Conservation (phyloP, 192 early-diverging fungal species). For the Linnemannia hyalina region DNA sequence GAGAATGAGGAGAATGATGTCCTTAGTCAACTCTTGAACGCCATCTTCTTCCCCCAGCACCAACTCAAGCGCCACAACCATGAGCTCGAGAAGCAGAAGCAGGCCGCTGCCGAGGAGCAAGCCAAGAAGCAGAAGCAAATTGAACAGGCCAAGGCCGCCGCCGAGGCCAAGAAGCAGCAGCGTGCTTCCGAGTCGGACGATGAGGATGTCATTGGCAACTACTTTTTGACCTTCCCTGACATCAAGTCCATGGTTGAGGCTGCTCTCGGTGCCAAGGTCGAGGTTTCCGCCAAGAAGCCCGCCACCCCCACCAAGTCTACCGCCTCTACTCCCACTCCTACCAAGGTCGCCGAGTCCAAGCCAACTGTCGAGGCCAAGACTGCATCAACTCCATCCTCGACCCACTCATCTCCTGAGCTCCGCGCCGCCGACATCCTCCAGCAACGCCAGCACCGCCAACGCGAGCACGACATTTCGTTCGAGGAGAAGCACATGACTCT, state of each 20-base stretch:
- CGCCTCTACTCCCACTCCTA: neutral
- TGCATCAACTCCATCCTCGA: conserved; percentile 17
- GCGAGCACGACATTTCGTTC: conserved; percentile 15
- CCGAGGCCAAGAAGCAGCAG: conserved; percentile 4
- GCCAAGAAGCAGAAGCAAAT: too few species aligned
- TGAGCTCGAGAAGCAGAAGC: conserved; percentile 12
- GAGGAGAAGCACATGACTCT: conserved; percentile 41
- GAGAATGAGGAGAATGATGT: conserved; percentile 16
- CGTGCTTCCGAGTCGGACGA: conserved; percentile 1
- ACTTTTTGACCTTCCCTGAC: conserved; percentile 41
- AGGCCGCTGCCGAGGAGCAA: neutral
- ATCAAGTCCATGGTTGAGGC: conserved; percentile 49
- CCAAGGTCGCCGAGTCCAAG: neutral
- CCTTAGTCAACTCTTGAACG: conserved; percentile 22
- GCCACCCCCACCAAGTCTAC: neutral
- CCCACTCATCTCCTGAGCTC: conserved; percentile 46
- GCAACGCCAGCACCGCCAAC: conserved; percentile 25
- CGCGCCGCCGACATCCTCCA: conserved; percentile 41
- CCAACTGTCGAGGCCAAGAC: neutral
- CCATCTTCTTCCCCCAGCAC: conserved; percentile 48
- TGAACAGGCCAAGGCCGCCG: neutral
- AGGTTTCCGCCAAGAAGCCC: neutral
- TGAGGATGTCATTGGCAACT: conserved; percentile 17
- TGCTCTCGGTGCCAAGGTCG: conserved; percentile 31
- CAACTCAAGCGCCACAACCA: conserved; percentile 44